A percentile compares a stretch with the other conserved stretches of the same genome.
These are phyloP conservation scores for Funneliformis mosseae DNA, from an alignment of 192 early-diverging fungal genomes.

Conservation along the genomic window DNA sequence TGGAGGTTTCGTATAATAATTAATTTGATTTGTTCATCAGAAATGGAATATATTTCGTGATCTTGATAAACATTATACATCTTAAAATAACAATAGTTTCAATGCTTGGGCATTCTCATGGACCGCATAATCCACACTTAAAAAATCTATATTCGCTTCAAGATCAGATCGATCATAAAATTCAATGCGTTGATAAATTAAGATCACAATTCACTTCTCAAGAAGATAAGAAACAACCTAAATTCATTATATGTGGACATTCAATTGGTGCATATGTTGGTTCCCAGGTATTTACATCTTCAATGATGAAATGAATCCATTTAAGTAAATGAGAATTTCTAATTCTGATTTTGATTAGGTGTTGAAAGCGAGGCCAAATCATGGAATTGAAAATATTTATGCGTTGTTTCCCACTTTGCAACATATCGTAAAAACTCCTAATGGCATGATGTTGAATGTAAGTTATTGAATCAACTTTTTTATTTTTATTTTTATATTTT, in stretches of 20 bases:
- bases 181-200: constrained; percentile 62
- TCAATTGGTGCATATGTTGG: constrained; percentile 68
- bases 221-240: constrained; percentile 11
- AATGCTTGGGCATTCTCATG: constrained; percentile 61
- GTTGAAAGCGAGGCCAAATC: constrained; percentile 63
- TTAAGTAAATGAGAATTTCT: background rate
- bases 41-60: too few relatives aligned
- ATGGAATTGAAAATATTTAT: constrained; percentile 65
- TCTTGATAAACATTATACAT: background rate
- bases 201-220: constrained; percentile 49
- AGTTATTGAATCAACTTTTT: background rate
- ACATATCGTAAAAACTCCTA: constrained; percentile 74
- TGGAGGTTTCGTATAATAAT: constrained; percentile 46
- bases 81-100: constrained; percentile 42
- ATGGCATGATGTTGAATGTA: constrained; percentile 66
- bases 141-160: constrained; percentile 48
- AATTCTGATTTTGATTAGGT: constrained; percentile 41
- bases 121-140: constrained; percentile 38
- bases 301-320: background rate
- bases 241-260: constrained; percentile 65
- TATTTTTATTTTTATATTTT: background rate
- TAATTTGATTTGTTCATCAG: background rate
- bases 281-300: constrained; percentile 44
- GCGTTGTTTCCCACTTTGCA: constrained; percentile 82
- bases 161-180: constrained; percentile 71